Evolutionary conservation across 352 stramenopile genomes (phyloP).

Genomic region (Pythium chondricola): DNA sequence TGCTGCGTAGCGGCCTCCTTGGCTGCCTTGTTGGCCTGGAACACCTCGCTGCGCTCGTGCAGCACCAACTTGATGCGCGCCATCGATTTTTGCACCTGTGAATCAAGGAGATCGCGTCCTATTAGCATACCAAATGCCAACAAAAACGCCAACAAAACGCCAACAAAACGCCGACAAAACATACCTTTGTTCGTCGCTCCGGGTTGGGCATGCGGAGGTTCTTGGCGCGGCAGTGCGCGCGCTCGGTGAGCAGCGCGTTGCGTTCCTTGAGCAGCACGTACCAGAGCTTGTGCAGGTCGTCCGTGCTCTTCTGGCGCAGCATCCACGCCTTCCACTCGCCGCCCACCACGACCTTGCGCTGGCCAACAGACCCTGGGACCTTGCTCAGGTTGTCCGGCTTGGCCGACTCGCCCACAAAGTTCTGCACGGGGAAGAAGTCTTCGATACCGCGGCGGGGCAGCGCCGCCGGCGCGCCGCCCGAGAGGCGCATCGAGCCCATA

Average conservation of each 20-base stretch:
- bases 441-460: constrained; percentile 50
- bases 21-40: constrained; percentile 60
- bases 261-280: constrained; percentile 97
- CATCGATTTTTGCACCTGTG: constrained; percentile 81
- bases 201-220: constrained; percentile 77
- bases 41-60: constrained; percentile 75
- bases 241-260: constrained; percentile 96
- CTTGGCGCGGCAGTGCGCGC: constrained; percentile 66
- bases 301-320: constrained; percentile 95
- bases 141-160: background rate
- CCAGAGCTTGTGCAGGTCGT: constrained; percentile 98
- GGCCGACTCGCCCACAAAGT: constrained; percentile 34
- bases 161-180: background rate
- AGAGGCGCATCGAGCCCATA: constrained; percentile 54
- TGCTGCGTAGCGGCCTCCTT: constrained; percentile 21
- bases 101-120: background rate
- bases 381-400: constrained; percentile 46
- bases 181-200: constrained; percentile 61
- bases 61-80: constrained; percentile 84
- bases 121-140: background rate
- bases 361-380: constrained; percentile 54
- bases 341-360: constrained; percentile 65
- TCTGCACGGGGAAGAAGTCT: constrained; percentile 71
- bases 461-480: constrained; percentile 24
- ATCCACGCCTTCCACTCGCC: constrained; percentile 94